Evolutionary conservation across 73 alveolate genomes (phyloP).

Genomic region (Tetrahymena thermophila): DNA sequence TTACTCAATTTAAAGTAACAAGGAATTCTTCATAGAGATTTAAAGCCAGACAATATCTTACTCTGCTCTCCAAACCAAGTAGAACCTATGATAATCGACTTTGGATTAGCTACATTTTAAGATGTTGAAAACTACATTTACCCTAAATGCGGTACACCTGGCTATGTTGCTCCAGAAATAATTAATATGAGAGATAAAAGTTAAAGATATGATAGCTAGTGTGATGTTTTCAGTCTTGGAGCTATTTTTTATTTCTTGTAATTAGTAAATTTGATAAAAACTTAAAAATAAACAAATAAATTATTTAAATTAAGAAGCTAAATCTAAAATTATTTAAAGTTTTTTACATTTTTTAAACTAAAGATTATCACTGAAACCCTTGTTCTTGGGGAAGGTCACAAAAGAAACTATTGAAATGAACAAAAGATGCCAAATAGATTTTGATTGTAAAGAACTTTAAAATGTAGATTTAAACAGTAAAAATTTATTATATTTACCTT

Average conservation of each 20-base stretch:
- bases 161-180: neutral
- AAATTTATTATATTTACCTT: neutral
- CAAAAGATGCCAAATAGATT: neutral
- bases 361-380: neutral
- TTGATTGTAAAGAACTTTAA: neutral
- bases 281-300: neutral
- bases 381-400: neutral
- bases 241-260: neutral
- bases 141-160: neutral
- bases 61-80: neutral
- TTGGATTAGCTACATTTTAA: neutral
- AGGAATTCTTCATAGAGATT: neutral
- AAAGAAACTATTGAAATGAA: neutral
- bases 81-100: neutral
- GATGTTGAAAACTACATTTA: neutral
- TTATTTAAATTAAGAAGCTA: neutral
- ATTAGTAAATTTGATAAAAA: neutral
- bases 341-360: neutral
- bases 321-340: too few species aligned
- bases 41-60: neutral
- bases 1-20: neutral
- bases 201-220: neutral
- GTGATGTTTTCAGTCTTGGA: neutral
- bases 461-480: neutral
- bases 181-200: neutral